phyloP scores from a whole-genome alignment of 306 rosid species.

The Medicago ruthenica region DNA sequence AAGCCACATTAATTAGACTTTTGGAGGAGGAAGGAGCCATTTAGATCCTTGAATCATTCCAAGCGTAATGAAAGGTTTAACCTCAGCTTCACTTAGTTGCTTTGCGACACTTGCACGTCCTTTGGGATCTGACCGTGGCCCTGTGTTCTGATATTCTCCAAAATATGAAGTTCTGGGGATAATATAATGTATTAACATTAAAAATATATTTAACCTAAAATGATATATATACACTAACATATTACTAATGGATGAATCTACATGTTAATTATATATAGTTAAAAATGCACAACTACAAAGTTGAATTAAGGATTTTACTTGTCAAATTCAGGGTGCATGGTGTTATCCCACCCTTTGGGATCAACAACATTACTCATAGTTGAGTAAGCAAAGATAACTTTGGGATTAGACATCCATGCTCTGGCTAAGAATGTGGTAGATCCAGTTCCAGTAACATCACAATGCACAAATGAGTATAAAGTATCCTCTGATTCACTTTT shows the following conservation, averaged over 20 bases:
- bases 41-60: slow-evolving; percentile 50
- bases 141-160: slow-evolving; percentile 53
- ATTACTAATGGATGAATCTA: too few species aligned
- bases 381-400: slow-evolving; percentile 55
- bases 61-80: slow-evolving; percentile 49
- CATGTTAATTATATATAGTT: too few species aligned
- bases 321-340: slow-evolving; percentile 9
- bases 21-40: slow-evolving; percentile 70
- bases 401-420: slow-evolving; percentile 57
- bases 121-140: slow-evolving; percentile 34
- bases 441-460: slow-evolving; percentile 52
- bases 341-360: slow-evolving; percentile 54
- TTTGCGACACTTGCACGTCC: slow-evolving; percentile 34
- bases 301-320: slow-evolving; percentile 23
- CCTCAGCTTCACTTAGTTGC: slow-evolving; percentile 36
- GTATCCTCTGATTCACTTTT: not conserved
- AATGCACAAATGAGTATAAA: slow-evolving; percentile 64
- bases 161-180: slow-evolving; percentile 44
- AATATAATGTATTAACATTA: not conserved
- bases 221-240: too few species aligned
- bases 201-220: too few species aligned
- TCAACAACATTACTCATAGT: slow-evolving; percentile 38
- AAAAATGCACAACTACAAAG: not conserved
- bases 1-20: slow-evolving; percentile 16
- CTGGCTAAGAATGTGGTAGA: slow-evolving; percentile 54